Percentiles rank a stretch among this genome's conserved stretches.
Evolutionary conservation across 257 asterid species (phyloP).

Genomic region (Jaltomata sinuosa): DNA sequence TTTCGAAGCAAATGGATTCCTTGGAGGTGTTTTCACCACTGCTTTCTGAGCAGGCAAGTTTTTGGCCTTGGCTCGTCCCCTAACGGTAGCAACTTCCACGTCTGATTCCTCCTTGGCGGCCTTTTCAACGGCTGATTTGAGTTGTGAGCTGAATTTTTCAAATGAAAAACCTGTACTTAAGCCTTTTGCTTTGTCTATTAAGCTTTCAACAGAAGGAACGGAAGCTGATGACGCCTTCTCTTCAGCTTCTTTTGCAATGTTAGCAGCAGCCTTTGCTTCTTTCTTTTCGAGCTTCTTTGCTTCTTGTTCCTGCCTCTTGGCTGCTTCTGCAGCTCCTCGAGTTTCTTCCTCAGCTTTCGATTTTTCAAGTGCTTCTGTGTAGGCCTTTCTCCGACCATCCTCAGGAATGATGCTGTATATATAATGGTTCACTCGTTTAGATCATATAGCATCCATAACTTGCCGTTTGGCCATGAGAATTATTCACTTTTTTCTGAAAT

Average conservation of each 20-base stretch:
- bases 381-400: constrained; percentile 83
- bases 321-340: constrained; percentile 41
- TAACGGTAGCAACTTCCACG: constrained; percentile 60
- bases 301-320: constrained; percentile 24
- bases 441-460: neutral
- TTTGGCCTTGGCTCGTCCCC: constrained; percentile 89
- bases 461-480: no score
- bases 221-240: constrained; percentile 43
- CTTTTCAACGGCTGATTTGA: constrained; percentile 41
- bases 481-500: no score
- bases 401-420: constrained; percentile 63
- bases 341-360: constrained; percentile 72
- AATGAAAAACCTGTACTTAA: constrained; percentile 40
- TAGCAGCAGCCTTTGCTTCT: constrained; percentile 25
- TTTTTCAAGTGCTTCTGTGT: constrained; percentile 52
- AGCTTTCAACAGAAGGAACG: constrained; percentile 43
- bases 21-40: constrained; percentile 34
- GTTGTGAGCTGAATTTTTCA: constrained; percentile 44
- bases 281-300: constrained; percentile 28
- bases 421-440: constrained; percentile 1
- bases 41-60: constrained; percentile 67
- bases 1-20: constrained; percentile 21
- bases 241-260: constrained; percentile 41
- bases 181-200: constrained; percentile 58
- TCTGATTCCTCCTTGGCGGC: constrained; percentile 35